Evolutionary conservation across 768 basidiomycete species (phyloP), one percentile per base, ranked within the genome.

Genomic region (Leccinum subgranulosum): DNA sequence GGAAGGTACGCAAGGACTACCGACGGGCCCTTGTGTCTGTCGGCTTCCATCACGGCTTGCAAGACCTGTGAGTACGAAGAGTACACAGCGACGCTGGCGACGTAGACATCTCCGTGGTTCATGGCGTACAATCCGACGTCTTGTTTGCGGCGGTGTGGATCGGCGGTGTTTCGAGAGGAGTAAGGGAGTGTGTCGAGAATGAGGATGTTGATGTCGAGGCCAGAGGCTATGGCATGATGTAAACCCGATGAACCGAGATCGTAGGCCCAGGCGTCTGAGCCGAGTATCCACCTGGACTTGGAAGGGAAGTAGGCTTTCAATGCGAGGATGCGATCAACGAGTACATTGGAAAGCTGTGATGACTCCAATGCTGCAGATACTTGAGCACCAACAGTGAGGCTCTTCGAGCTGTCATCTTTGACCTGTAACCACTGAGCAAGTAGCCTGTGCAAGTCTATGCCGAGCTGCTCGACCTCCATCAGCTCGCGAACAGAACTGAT

Each of bases 41-140:
- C 97, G 4, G 97, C 97, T 68, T 98, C 97, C 56, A 87, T 78
- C 57, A 99, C 68, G 5, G 94, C 84, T 72, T 97, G 95, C 45
- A 98, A 81, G 29, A 96, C 93, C 66, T 98, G 96, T 0, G 89
- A 81, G 71, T 98, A 98, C 17, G 94, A 96, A 27, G 94, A 92
- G 76, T 96, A 98, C 58, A 98, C 87, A 4, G 97, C 97, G 34
- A 96, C 83, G 66, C 92, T 94, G 9, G 95, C 94, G 55, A 97
- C 97, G 70, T 91, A 99, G 58, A 94, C 93, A 68, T 94, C 90
- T 11, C 96, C 96, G 71, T 97, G 90, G 76, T 97, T 98, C 90
- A 98, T 94, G 25, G 96, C 97, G 67, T 99, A 99, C 51, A 99
- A 78, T 3, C 96, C 97, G 51, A 95, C 90, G 72, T 99, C 97